Base-by-base conservation (phyloP, 2,329 filamentous ascomycete genomes). In the Conoideocrella luteorostrata region DNA sequence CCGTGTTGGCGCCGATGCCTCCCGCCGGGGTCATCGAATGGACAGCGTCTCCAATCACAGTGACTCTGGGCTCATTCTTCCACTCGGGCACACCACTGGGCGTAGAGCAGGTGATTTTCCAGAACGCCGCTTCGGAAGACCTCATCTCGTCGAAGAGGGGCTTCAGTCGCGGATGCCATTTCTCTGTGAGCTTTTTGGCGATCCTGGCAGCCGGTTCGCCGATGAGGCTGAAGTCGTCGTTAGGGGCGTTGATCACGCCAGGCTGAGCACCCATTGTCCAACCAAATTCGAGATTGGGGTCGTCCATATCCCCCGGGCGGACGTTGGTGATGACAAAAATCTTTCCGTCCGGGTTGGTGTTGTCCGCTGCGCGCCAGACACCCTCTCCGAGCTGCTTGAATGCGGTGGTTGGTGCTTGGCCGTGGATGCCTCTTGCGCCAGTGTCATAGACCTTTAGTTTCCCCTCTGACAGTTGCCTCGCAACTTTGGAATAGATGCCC, bases 31-130 rank as follows among this genome's bases (percentile, higher is more conserved):
- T 79, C 76, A 80, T 80, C 1, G 68, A 69, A 48, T 80, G 77
- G 3, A 60, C 74, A 0, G 77, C 75, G 51, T 80, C 77, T 1
- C 77, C 77, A 43, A 80, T 74, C 1, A 79, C 65, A 0, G 77
- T 80, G 9, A 80, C 75, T 0, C 78, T 67, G 0, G 72, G 68
- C 42, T 79, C 70, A 35, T 78, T 82, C 7, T 62, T 52, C 80
- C 80, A 83, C 35, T 74, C 66, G 0, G 80, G 79, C 0, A 83
- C 75, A 2, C 78, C 78, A 1, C 66, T 66, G 0, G 78, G 79
- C 0, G 68, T 72, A 0, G 77, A 81, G 50, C 77, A 82, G 2
- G 78, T 82, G 38, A 84, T 82, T 52, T 81, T 83, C 77, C 78
- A 82, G 50, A 84, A 83, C 0, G 80, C 78, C 0, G 79, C 74